Evolutionary conservation across 306 rosid species (phyloP).

Genomic region (Gillenia trifoliata): DNA sequence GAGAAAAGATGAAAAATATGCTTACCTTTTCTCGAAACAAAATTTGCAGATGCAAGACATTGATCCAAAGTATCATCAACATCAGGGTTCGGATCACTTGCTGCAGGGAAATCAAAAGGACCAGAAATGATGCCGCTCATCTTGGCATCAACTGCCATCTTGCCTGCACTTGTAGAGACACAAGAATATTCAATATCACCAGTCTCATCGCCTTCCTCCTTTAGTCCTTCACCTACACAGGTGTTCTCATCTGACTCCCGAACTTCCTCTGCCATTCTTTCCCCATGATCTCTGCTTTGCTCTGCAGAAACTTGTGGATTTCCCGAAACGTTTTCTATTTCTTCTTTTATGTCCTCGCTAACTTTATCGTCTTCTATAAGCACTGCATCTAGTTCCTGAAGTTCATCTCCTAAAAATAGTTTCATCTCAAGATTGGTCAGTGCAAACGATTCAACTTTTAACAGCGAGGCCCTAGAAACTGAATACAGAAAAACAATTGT

Average conservation of each 20-base stretch:
- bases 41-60: not conserved
- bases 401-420: not conserved
- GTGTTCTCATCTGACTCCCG: not conserved
- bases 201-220: not conserved
- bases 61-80: not conserved
- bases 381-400: not conserved
- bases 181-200: not conserved
- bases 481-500: not conserved
- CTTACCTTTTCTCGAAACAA: not conserved
- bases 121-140: not conserved
- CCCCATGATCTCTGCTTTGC: not conserved
- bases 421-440: slow-evolving; percentile 7
- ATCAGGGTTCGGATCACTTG: not conserved
- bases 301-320: not conserved
- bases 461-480: not conserved
- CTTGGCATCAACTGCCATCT: not conserved
- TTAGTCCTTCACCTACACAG: not conserved
- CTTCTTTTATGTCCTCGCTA: not conserved
- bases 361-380: not conserved
- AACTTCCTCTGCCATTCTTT: not conserved
- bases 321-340: not conserved
- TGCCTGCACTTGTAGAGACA: not conserved
- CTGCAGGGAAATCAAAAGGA: not conserved
- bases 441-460: not conserved
- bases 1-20: not conserved